These are phyloP conservation scores for Colletotrichum incanum DNA, from an alignment of 2,329 filamentous ascomycete species.

Conservation along the genomic window DNA sequence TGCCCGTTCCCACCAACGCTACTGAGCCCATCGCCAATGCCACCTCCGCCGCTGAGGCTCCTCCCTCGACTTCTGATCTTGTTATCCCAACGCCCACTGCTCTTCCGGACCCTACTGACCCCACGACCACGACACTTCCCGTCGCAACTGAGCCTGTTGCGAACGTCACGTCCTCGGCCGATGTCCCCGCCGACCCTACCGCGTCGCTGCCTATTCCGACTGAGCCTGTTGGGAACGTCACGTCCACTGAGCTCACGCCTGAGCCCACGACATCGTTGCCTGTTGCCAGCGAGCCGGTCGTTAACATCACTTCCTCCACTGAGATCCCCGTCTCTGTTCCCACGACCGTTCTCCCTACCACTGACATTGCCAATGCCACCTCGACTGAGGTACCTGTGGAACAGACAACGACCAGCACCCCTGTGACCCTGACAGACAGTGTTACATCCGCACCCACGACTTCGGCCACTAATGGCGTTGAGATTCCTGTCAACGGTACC, in stretches of 20 bases:
- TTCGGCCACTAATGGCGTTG: constrained; percentile 58
- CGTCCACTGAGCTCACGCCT: constrained; percentile 13
- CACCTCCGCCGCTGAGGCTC: constrained; percentile 20
- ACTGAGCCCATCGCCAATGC: constrained; percentile 36
- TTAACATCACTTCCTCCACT: constrained; percentile 33
- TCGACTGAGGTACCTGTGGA: constrained; percentile 22
- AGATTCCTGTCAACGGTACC: constrained; percentile 35
- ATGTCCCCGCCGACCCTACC: constrained; percentile 6
- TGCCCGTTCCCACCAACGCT: constrained; percentile 27
- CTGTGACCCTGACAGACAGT: constrained; percentile 19
- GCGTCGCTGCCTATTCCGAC: constrained; percentile 27
- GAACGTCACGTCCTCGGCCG: constrained; percentile 30
- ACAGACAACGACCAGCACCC: constrained; percentile 29
- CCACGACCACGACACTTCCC: constrained; percentile 16
- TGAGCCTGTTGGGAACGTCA: constrained; percentile 24
- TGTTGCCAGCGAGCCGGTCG: constrained; percentile 27
- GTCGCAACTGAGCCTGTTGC: constrained; percentile 27
- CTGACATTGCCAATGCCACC: constrained; percentile 29
- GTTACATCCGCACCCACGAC: constrained; percentile 54
- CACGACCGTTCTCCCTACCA: constrained; percentile 25
- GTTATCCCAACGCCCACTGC: constrained; percentile 35
- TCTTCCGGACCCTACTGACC: constrained; percentile 39
- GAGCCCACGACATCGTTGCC: constrained; percentile 25
- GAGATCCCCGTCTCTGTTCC: constrained; percentile 27
- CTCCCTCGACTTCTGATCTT: constrained; percentile 24